phyloP scores from a whole-genome alignment of 1,284 basidiomycete genomes.

The Gymnopus androsaceus region DNA sequence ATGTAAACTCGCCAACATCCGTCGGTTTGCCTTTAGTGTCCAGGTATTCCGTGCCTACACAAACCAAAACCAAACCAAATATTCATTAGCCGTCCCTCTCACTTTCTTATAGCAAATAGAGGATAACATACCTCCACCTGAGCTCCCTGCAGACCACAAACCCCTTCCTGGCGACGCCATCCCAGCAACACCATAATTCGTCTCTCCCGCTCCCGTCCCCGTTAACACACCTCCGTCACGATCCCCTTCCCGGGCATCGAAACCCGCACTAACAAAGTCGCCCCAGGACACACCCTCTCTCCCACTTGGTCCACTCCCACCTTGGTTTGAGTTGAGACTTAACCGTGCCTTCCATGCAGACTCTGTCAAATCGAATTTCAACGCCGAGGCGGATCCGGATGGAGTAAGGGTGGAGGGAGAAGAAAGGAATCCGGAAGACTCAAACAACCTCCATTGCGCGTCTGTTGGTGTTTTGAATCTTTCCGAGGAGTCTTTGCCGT shows the following conservation, averaged over 20 bases:
- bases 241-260: neutral
- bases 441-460: conserved; percentile 87
- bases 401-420: conserved; percentile 20
- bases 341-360: conserved; percentile 73
- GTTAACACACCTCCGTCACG: neutral
- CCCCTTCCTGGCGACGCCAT: too few species aligned
- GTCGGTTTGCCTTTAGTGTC: neutral
- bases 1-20: neutral
- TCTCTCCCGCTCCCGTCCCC: neutral
- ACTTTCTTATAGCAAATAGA: too few species aligned
- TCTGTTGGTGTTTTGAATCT: conserved; percentile 76
- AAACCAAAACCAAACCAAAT: too few species aligned
- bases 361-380: conserved; percentile 87
- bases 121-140: too few species aligned
- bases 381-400: conserved; percentile 53
- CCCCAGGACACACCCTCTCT: neutral
- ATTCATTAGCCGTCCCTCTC: too few species aligned
- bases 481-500: neutral
- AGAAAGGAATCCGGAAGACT: conserved; percentile 74
- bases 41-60: neutral
- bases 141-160: too few species aligned
- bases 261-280: conserved; percentile 5
- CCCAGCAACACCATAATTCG: neutral
- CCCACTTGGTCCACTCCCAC: neutral
- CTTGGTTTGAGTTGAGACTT: neutral